Percentiles rank a stretch among this genome's conserved stretches.
Evolutionary conservation across 306 rosid species (phyloP).

Genomic region (Lathyrus sativus): DNA sequence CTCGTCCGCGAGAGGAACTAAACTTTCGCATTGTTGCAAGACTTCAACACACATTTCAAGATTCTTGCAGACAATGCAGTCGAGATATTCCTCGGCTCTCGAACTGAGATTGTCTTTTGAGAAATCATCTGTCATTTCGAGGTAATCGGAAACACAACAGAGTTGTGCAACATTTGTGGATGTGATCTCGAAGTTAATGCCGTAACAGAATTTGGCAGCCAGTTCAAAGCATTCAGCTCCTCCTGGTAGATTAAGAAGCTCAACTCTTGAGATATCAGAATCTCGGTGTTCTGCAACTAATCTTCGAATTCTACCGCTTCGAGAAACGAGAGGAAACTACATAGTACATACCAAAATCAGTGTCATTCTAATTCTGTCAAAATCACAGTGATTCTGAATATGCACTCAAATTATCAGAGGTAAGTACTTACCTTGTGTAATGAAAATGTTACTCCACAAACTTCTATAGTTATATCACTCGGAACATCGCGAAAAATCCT

Average conservation of each 20-base stretch:
- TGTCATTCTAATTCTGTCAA: background rate
- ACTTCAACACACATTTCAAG: conserved; percentile 96
- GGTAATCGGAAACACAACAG: conserved; percentile 85
- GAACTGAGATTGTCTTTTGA: conserved; percentile 87
- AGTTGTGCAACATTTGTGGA: conserved; percentile 85
- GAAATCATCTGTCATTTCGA: conserved; percentile 93
- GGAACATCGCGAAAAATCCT: conserved; percentile 99
- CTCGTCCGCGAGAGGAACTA: conserved; percentile 91
- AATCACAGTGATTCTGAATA: background rate
- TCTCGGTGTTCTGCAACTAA: conserved; percentile 94
- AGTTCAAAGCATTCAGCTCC: conserved; percentile 87
- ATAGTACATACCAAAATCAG: conserved; percentile 55
- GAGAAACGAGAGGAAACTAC: conserved; percentile 97
- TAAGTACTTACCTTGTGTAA: conserved; percentile 70
- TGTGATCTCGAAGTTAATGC: conserved; percentile 91
- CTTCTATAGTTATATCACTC: conserved; percentile 89
- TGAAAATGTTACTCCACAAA: conserved; percentile 72
- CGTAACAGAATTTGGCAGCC: conserved; percentile 97
- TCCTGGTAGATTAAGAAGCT: conserved; percentile 90
- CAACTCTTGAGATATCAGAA: conserved; percentile 87
- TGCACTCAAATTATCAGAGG: conserved; percentile 24
- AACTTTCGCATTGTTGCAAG: conserved; percentile 82
- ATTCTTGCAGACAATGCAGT: conserved; percentile 77
- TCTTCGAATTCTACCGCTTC: conserved; percentile 90
- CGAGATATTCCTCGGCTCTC: conserved; percentile 80